These are phyloP conservation scores for Dorcoceras hygrometricum DNA, from an alignment of 257 asterid species.

Conservation along the genomic window DNA sequence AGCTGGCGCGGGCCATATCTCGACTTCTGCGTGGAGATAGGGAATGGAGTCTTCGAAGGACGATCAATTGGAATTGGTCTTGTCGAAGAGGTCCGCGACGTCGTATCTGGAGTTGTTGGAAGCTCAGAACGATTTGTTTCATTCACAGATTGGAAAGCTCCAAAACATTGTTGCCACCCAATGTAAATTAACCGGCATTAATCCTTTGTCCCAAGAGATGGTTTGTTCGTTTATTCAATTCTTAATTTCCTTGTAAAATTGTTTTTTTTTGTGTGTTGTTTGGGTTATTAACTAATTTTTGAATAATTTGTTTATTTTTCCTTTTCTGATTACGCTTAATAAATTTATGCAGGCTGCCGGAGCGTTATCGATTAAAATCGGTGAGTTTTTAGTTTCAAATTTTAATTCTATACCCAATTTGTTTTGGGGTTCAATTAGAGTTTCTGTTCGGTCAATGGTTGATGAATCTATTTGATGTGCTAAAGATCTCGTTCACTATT, in stretches of 20 bases:
- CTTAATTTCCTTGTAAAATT: background rate
- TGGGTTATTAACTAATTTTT: conserved; percentile 15
- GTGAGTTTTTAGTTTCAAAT: conserved; percentile 47
- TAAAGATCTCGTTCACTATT: background rate
- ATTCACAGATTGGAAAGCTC: conserved; percentile 72
- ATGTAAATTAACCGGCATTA: conserved; percentile 90
- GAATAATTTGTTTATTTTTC: conserved; percentile 4
- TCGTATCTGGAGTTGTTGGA: conserved; percentile 52
- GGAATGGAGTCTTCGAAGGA: conserved; percentile 46
- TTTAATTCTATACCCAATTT: too few species aligned
- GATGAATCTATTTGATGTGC: background rate
- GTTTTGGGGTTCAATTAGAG: background rate
- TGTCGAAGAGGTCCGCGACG: conserved; percentile 38
- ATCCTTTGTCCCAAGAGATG: conserved; percentile 98
- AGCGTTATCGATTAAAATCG: conserved; percentile 90
- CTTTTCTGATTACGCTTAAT: conserved; percentile 5
- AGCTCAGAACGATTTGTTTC: conserved; percentile 58
- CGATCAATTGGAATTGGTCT: conserved; percentile 43
- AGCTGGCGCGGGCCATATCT: conserved; percentile 1
- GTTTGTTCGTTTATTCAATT: conserved; percentile 30
- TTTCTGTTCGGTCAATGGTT: background rate
- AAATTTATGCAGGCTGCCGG: conserved; percentile 90
- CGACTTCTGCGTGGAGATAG: conserved; percentile 14
- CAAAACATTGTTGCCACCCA: conserved; percentile 65
- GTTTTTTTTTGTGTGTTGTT: background rate